Base-by-base conservation (phyloP, 345 rosid species). In the Kandelia obovata region DNA sequence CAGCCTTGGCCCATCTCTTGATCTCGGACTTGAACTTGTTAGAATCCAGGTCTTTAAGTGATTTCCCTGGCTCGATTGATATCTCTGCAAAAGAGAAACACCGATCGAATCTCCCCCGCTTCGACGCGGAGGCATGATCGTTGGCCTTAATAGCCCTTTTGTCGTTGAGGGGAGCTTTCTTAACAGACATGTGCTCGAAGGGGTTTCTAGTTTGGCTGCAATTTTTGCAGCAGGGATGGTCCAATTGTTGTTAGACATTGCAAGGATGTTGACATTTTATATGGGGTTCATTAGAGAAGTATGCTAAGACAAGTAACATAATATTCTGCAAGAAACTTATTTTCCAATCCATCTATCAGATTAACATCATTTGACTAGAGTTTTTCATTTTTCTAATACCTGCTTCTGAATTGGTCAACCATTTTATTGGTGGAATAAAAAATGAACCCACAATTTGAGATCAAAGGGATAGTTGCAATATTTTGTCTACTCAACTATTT, bases 1-100 rank as follows among this genome's bases (percentile, higher is more conserved):
- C 96, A 60, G 88, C 86, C 77, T 86, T 91, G 9, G 97, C 90
- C 98, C 98, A 94, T 71, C 87, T 88, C 49, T 51, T 77, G 61
- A 94, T 94, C 67, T 85, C 96, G 7, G 34, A 79, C 83, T 91
- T 91, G 39, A 94, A 71, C 85, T 86, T 86, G 55, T 67, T 74
- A 0, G 97, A 89, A 79, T 91, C 92, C 56, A 78, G 61, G 6
- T 85, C 82, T 25, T 47, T 71, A 66, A 91, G 75, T 15, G 95
- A 79, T 6, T 61, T 70, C n/a, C 81, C 83, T 0, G 83, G 83
- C 28, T 83, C 84, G 8, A 73, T 58, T 28, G 77, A 10, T 57
- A 81, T 51, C 84, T 88, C 95, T 61, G 43, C n/a, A 69, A 80
- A 85, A 5, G 91, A 75, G 61, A 84, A 79, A 64, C 88, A 82